Percentiles rank a stretch among this genome's conserved stretches.
Evolutionary conservation across 2,329 filamentous ascomycete genomes (phyloP).

Genomic region (Talaromyces islandicus): DNA sequence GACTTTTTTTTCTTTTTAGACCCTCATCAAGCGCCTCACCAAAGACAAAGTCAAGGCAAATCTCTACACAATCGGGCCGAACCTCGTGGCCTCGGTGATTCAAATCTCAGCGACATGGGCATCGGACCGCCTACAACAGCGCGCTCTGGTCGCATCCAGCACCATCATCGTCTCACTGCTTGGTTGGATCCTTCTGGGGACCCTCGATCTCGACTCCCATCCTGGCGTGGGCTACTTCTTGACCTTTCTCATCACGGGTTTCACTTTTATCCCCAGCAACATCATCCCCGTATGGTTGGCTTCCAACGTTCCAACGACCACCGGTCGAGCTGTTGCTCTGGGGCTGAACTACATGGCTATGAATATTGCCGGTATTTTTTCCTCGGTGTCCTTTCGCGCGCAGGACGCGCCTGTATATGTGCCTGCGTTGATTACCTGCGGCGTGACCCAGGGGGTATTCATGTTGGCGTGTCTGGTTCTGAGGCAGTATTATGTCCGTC

Average conservation of each 20-base stretch:
- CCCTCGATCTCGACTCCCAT: not conserved
- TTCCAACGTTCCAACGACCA: not conserved
- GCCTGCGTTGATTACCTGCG: conserved; percentile 3
- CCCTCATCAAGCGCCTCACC: conserved; percentile 5
- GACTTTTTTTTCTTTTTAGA: not conserved
- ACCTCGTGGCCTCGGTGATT: conserved; percentile 1
- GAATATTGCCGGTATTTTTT: not conserved
- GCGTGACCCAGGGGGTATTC: conserved; percentile 2
- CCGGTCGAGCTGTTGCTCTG: conserved; percentile 2
- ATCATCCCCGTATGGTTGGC: conserved; percentile 2
- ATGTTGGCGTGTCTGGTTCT: not conserved
- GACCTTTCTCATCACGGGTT: not conserved
- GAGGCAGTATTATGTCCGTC: not conserved
- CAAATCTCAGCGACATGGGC: conserved; percentile 1
- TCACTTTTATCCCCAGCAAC: conserved; percentile 2
- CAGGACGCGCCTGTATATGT: conserved; percentile 7
- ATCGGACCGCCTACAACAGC: conserved; percentile 1
- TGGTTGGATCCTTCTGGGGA: conserved; percentile 6
- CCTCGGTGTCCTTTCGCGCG: not conserved
- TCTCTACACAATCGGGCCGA: conserved; percentile 9
- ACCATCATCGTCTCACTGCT: conserved; percentile 3
- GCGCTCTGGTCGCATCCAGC: not conserved
- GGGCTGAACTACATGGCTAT: conserved; percentile 3
- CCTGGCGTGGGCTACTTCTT: conserved; percentile 4
- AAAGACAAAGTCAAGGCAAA: conserved; percentile 2